Base-by-base conservation (phyloP, 2,329 filamentous ascomycete species). In the Cercospora zeina region DNA sequence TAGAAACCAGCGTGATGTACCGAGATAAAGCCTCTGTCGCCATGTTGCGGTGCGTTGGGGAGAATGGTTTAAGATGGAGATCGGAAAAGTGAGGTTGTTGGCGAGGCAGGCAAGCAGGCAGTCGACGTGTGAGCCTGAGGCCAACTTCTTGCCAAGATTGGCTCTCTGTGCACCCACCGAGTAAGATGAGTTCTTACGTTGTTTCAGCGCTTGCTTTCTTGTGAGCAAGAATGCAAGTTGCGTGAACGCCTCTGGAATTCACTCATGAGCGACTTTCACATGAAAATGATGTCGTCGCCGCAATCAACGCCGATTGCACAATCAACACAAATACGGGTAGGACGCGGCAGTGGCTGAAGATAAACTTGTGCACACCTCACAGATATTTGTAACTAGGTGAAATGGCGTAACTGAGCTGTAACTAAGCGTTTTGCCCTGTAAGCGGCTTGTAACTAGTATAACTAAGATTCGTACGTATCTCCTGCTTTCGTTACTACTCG, bases 1-100 rank as follows among this genome's bases (percentile, higher is more conserved):
- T 83, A 0, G 89, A 91, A 45, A 92, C 82, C 57, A 93, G 84
- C 4, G 90, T 93, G 67, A 93, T 84, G 76, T 91, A 93, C 72
- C 90, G 87, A 76, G 83, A 85, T 10, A 39, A 39, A 1, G 24
- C 45, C 11, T 61, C 65, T 10, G 58, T 33, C 1, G 61, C 37
- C 61, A 61, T 65, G 14, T 27, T 31, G 31, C 9, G 10, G 16
- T 4, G 47, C 27, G 19, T 54, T 14, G 1, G 9, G 10, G 16
- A 24, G 37, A 19, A 47, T 33, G 2, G 50, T 31, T 56, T n/a
- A 14, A 7, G 16, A 47, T 57, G 36, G 24, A 56, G 21, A 3
- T 1, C 33, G 6, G 6, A 31, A 36, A 9, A 24, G 16, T 55
- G 21, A 5, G 11, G 13, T 39, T 16, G 53, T 10, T 55, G 34